Evolutionary conservation across 345 rosid species (phyloP), one percentile per base, ranked within the genome.

Genomic region (Pistacia atlantica): DNA sequence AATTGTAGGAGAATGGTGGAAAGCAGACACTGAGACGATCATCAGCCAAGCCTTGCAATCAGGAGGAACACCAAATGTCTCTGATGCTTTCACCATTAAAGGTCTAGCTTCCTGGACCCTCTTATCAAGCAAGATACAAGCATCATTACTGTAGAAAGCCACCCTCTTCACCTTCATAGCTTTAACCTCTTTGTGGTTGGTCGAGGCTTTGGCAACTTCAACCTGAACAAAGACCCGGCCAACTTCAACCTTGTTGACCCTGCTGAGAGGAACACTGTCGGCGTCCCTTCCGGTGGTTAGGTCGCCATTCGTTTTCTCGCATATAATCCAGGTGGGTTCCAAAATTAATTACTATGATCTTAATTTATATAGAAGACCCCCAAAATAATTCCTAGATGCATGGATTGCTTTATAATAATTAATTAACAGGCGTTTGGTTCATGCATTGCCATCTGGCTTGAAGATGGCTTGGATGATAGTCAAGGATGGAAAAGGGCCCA

Each of bases 401-500:
- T 6, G 46, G 1, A 42, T 1, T 31, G 1, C 33, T 31, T 31
- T 2, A 31, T 1, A 31, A 31, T 31, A 31, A 31, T 31, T 31
- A 2, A 31, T 31, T 31, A 45, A 3, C 55, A 83, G 86, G 85
- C 0, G 83, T 77, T 33, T 87, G 90, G 92, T 87, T 87, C 75
- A 85, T 85, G 89, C 90, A 89, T 16, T 87, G 90, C 65, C 88
- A 89, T 78, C 48, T 85, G 62, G 89, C 3, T 74, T 87, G 80
- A 87, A 86, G 75, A 87, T 89, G 90, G 89, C 84, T 6, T 87
- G 88, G 90, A 31, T 87, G 90, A 31, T 87, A 54, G 88, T 87
- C 42, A 74, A 11, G 18, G 86, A 83, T 61, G 89, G 92, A 5
- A 81, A 82, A 42, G 75, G 79, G 7, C 76, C 65, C 22, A 69